These are phyloP conservation scores for Microdochium bolleyi DNA, from an alignment of 2,329 filamentous ascomycete species.

Conservation along the genomic window DNA sequence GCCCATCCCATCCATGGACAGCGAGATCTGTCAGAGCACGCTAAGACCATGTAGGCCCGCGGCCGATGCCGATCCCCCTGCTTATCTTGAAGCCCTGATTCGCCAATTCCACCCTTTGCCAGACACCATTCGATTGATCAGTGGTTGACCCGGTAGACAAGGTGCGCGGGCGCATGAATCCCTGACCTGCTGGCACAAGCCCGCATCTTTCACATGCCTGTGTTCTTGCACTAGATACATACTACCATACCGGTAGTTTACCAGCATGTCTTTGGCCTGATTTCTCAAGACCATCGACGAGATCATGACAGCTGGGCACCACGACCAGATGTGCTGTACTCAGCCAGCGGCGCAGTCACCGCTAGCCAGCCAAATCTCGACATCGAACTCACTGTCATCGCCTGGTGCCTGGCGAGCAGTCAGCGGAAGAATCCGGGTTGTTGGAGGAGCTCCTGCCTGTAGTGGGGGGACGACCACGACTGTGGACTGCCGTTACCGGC, in stretches of 20 bases:
- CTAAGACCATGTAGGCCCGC: no score
- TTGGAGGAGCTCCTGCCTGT: background rate
- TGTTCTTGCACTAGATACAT: no score
- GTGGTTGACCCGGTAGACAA: background rate
- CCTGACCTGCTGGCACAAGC: background rate
- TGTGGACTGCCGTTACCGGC: background rate
- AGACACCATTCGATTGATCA: background rate
- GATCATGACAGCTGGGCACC: no score
- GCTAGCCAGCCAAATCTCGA: no score
- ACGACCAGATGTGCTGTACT: no score
- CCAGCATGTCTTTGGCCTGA: no score
- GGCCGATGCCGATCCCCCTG: background rate
- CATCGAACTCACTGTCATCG: no score
- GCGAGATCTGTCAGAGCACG: no score
- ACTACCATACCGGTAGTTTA: no score
- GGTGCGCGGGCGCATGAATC: background rate
- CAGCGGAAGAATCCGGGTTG: no score
- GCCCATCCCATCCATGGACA: background rate
- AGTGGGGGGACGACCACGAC: background rate
- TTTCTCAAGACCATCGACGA: background rate
- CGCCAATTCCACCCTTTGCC: background rate
- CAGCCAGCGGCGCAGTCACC: no score
- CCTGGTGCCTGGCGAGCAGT: no score
- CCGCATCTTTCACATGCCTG: background rate
- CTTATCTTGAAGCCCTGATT: background rate